Evolutionary conservation across 2,329 filamentous ascomycete genomes (phyloP), one percentile per base, ranked within the genome.

Genomic region (Mycosphaerella arachidis): DNA sequence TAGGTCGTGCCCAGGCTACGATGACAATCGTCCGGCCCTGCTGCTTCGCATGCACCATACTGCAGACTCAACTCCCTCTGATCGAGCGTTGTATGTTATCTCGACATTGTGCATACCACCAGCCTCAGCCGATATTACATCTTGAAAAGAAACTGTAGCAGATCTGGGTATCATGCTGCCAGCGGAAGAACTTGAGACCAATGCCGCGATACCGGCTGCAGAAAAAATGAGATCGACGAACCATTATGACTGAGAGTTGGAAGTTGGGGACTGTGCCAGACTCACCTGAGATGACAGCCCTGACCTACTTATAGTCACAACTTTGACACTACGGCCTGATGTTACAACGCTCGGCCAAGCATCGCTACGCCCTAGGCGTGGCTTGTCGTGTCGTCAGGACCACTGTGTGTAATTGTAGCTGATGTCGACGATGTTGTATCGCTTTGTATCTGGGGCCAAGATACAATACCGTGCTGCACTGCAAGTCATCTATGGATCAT

Each of bases 91-190:
- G 61, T 78, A 81, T 5, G 70, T 73, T 20, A 83, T 69, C 48
- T 81, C 75, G 31, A 82, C 72, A 64, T 83, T 83, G 65, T 82
- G 79, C 60, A 82, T 66, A 20, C 70, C 70, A 45, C 70, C 69
- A 30, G 68, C 70, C 53, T 73, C 69, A 8, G 67, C 68, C 9
- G 63, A 31, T 18, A 71, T 65, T 27, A 56, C 58, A 58, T 70
- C 58, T 56, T 68, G 62, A 40, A 71, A 71, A 4, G 59, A 55
- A 12, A 70, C 59, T 9, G 59, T 66, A 3, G 62, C 46, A 7
- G 66, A 60, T 58, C 59, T 58, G 6, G 63, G 59, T 12, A 61
- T 55, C 33, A 53, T 58, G 56, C 56, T 59, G 35, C 60, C 59
- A 16, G 62, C 56, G 9, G 56, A 58, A 48, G 40, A 27, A 31